Evolutionary conservation across 1,284 basidiomycete genomes (phyloP), one percentile per base, ranked within the genome.

Genomic region (Microbotryum saponariae): DNA sequence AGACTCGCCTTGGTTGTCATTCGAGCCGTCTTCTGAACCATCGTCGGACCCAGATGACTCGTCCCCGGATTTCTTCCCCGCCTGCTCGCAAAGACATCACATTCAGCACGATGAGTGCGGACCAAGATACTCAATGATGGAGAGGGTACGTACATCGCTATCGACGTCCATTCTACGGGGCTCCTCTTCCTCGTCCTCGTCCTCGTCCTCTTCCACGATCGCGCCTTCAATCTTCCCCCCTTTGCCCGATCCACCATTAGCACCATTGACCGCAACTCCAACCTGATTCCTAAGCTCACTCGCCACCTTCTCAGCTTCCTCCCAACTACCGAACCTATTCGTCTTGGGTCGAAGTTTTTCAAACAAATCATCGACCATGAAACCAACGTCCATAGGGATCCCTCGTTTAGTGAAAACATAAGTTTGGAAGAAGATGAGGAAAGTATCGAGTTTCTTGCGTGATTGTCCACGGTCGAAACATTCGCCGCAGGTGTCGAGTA

Each of bases 401-500:
- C 85, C 72, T 25, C 85, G 80, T 77, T 99, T 99, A 79, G 88
- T 90, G 16, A 87, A 79, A 6, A 89, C 80, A 75, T 96, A 97
- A 64, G 91, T 84, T 81, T 97, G 91, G 76, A 97, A 92, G 76
- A 97, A 93, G 12, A 83, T 81, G 64, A 98, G 77, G 75, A 94
- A 96, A 69, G 87, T 88, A 75, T 97, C 93, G 14, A 98, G 78
- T 74, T 92, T 96, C 77, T 87, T 88, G 76, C 85, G 88, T 72
- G 91, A 86, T 7, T 87, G 85, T 4, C 93, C 93, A 51, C 87
- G 84, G 74, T 96, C 92, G 75, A 98, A 97, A 77, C 93, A 97
- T 80, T 91, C 88, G n/a, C 93, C 96, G 74, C 92, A 96, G 0
- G 92, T 91, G 74, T 97, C 93, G 25, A 99, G 80, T 51, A 98